Evolutionary conservation across 371 early-diverging fungal species (phyloP), one percentile per base, ranked within the genome.

Genomic region (Zancudomyces culisetae): DNA sequence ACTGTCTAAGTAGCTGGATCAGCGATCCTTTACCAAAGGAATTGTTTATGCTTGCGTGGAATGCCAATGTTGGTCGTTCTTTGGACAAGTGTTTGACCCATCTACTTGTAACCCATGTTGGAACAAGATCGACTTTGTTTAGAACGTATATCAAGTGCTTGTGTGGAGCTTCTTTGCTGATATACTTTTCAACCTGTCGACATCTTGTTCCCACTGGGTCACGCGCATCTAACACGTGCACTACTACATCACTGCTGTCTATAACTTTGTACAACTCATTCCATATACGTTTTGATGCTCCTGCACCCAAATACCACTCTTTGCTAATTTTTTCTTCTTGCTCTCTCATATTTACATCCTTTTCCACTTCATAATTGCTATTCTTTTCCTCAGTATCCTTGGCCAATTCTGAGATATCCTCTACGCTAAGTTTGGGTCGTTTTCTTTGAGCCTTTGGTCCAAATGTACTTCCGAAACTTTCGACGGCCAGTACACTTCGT

Each of bases 71-170:
- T 13, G 99, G 98, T 58, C 86, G 81, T 53, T 86, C 87, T 60
- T 81, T 78, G 1, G 91, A 90, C 13, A 99, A 75, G 42, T 73
- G 72, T 53, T 79, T 79, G 26, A 98, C 89, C 98, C 98, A 98
- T 60, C 83, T 53, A 75, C 85, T 87, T 19, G 98, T 97, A n/a
- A 94, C 95, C 87, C 93, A 91, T 35, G 97, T 94, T 22, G 99
- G 99, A 1, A 99, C 90, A 53, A 99, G 71, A 76, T 99, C 99
- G 58, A 93, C 93, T 74, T 99, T 99, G 84, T 99, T 99, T 41
- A 99, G 77, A n/a, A 99, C 78, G 70, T 88, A 98, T 39, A 99
- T 79, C 55, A 99, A 58, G 60, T 98, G 97, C 72, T 99, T 99
- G 55, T 78, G 75, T 26, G 82, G 63, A 18, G 87, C 90, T 53